Conservation (phyloP, 768 basidiomycete species). For the Amanita phalloides region DNA sequence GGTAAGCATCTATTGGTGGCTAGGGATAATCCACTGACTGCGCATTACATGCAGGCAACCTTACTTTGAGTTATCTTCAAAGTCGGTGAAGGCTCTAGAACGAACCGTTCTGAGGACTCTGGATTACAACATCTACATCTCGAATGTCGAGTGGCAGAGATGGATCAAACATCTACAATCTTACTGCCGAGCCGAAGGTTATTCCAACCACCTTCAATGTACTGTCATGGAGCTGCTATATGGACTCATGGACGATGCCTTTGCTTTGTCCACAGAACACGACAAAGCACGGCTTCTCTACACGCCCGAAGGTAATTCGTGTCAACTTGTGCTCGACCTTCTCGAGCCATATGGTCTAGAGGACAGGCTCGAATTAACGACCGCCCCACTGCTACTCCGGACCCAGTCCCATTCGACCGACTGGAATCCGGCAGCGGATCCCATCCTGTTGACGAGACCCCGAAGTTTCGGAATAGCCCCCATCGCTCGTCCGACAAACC, state of each 20-base stretch:
- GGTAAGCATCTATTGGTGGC: slow-evolving; percentile 23
- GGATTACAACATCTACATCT: slow-evolving; percentile 11
- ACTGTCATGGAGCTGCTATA: not conserved
- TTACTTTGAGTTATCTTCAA: slow-evolving; percentile 1
- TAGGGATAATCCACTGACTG: not conserved
- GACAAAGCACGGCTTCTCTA: not conserved
- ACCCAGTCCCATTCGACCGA: slow-evolving; percentile 1
- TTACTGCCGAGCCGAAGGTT: not conserved
- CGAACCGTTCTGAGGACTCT: slow-evolving; percentile 9
- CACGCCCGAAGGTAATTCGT: not conserved
- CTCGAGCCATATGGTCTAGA: not conserved
- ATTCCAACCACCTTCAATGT: not conserved
- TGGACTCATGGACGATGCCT: slow-evolving; percentile 1
- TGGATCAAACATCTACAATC: slow-evolving; percentile 5
- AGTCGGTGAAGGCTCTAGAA: slow-evolving; percentile 10
- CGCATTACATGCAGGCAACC: not conserved
- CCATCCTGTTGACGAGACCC: not conserved
- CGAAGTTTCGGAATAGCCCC: slow-evolving; percentile 1
- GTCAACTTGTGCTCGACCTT: slow-evolving; percentile 2
- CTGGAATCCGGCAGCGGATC: slow-evolving; percentile 9
- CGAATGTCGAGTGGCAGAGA: slow-evolving; percentile 7
- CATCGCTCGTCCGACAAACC: slow-evolving; percentile 3
- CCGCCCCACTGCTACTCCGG: slow-evolving; percentile 1
- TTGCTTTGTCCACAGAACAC: not conserved
- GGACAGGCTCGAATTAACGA: not conserved